These are phyloP conservation scores for Cardiospermum halicacabum DNA, from an alignment of 345 rosid species.

Conservation along the genomic window DNA sequence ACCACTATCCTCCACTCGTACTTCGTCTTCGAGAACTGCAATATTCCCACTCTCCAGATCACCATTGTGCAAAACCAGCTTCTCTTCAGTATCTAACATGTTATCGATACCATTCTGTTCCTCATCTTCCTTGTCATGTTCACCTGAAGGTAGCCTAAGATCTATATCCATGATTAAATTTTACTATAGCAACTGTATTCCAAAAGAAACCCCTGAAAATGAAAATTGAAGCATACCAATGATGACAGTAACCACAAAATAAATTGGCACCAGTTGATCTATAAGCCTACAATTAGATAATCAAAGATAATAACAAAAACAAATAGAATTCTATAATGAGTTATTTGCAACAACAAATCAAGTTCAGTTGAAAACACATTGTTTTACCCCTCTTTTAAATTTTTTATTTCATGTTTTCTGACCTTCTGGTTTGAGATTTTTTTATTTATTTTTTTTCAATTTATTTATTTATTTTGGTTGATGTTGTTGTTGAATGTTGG, in stretches of 20 bases:
- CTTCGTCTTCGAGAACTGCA: conserved; percentile 26
- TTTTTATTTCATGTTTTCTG: too few species aligned
- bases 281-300: neutral
- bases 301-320: neutral
- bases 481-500: too few species aligned
- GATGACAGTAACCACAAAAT: too few species aligned
- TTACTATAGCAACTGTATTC: neutral
- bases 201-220: conserved; percentile 8
- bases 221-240: conserved; percentile 2
- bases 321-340: neutral
- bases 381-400: too few species aligned
- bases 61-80: conserved; percentile 32
- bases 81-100: conserved; percentile 34
- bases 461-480: too few species aligned
- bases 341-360: too few species aligned
- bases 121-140: conserved; percentile 43
- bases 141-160: conserved; percentile 60
- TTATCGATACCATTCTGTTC: conserved; percentile 35
- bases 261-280: neutral
- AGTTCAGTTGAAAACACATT: too few species aligned
- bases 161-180: conserved; percentile 46
- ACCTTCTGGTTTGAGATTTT: too few species aligned
- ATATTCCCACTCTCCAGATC: conserved; percentile 28
- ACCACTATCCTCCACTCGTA: conserved; percentile 28
- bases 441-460: too few species aligned